Conservation (phyloP, 192 early-diverging fungal species). For the Backusella sp. region DNA sequence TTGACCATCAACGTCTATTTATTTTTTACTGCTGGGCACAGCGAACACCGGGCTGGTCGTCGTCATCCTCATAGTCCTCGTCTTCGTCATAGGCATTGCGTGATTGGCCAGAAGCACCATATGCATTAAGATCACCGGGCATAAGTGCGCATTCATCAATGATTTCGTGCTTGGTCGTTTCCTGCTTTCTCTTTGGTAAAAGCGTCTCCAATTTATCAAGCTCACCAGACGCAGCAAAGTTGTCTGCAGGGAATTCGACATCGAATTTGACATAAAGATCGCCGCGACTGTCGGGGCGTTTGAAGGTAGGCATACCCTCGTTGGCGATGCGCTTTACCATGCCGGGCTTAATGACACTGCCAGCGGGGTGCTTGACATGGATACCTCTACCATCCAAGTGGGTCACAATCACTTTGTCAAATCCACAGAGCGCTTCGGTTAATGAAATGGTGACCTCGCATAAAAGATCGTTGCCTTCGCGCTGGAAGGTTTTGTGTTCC, state of each 20-base stretch:
- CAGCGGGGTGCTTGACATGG: constrained; percentile 78
- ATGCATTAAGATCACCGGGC: constrained; percentile 43
- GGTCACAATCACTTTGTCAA: constrained; percentile 71
- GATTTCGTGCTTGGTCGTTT: constrained; percentile 36
- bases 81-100: constrained; percentile 55
- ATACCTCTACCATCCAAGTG: constrained; percentile 90
- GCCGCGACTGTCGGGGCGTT: constrained; percentile 72
- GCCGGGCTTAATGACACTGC: constrained; percentile 84
- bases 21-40: constrained; percentile 46
- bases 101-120: constrained; percentile 38
- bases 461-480: constrained; percentile 80
- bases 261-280: constrained; percentile 87
- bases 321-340: constrained; percentile 78
- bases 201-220: constrained; percentile 27
- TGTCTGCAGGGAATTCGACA: constrained; percentile 78
- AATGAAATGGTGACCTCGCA: constrained; percentile 81
- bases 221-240: constrained; percentile 38
- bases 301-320: constrained; percentile 92
- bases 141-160: constrained; percentile 47
- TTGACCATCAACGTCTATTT: neutral
- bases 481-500: constrained; percentile 74
- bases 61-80: constrained; percentile 38
- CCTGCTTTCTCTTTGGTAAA: constrained; percentile 28
- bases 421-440: constrained; percentile 90
- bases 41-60: constrained; percentile 36